These are phyloP conservation scores for Prasinococcaceae sp. DNA, from an alignment of 139 green algal genomes.

Conservation along the genomic window DNA sequence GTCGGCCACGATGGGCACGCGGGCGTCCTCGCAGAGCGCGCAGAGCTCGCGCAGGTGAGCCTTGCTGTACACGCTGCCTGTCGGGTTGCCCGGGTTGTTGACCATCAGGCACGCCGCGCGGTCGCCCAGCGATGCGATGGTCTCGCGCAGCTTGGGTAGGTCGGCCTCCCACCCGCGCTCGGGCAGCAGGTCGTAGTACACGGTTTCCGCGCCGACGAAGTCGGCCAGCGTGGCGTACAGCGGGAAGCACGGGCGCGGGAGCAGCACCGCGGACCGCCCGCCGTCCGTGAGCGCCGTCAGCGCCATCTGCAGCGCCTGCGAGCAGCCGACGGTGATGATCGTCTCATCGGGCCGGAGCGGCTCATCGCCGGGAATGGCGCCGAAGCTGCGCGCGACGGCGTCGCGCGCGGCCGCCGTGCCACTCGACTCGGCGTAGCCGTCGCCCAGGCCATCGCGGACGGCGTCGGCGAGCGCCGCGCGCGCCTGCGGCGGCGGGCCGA, in stretches of 20 bases:
- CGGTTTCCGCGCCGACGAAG: conserved; percentile 7
- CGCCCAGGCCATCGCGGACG: conserved; percentile 2
- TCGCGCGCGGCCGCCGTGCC: conserved; percentile 6
- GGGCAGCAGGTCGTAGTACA: conserved; percentile 16
- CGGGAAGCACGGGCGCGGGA: conserved; percentile 26
- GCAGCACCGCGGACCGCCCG: conserved; percentile 15
- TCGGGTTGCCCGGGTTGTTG: conserved; percentile 30
- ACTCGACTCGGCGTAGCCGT: conserved; percentile 26
- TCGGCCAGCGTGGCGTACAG: conserved; percentile 21
- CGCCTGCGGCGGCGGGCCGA: conserved; percentile 6
- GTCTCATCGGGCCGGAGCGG: too few relatives aligned
- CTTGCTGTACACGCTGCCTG: conserved; percentile 15
- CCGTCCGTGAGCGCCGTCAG: conserved; percentile 10
- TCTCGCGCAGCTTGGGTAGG: too few relatives aligned
- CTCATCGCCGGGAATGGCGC: too few relatives aligned
- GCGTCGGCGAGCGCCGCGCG: conserved; percentile 4
- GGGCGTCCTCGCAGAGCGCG: background rate
- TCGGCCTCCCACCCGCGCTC: conserved; percentile 24
- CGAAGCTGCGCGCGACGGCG: conserved; percentile 7
- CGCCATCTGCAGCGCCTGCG: conserved; percentile 17
- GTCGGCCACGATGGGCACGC: conserved; percentile 25
- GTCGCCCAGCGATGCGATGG: conserved; percentile 6
- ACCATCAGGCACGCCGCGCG: conserved; percentile 20
- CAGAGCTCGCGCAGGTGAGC: conserved; percentile 20
- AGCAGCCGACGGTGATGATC: conserved; percentile 23